Conservation (phyloP, 805 yeast species). For the Candida pini region DNA sequence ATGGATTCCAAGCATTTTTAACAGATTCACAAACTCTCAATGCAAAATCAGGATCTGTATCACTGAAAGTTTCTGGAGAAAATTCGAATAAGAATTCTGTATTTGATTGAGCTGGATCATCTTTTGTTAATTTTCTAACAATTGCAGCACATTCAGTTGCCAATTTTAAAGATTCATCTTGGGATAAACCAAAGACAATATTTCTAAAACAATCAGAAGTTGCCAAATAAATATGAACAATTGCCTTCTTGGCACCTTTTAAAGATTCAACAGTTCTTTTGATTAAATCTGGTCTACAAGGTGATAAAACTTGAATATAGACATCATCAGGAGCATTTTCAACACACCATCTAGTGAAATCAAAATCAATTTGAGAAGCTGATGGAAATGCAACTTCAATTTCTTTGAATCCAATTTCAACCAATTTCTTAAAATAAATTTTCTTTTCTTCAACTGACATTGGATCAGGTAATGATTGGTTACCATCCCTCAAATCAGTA, state of each 20-base stretch:
- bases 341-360: constrained; percentile 70
- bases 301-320: constrained; percentile 68
- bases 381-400: constrained; percentile 81
- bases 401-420: constrained; percentile 74
- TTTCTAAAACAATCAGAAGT: constrained; percentile 70
- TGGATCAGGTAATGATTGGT: constrained; percentile 81
- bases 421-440: constrained; percentile 59
- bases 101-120: constrained; percentile 43
- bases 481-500: constrained; percentile 80
- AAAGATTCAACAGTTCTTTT: constrained; percentile 67
- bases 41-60: constrained; percentile 59
- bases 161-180: constrained; percentile 50
- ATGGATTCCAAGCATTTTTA: constrained; percentile 68
- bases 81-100: constrained; percentile 75
- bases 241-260: constrained; percentile 70
- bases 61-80: constrained; percentile 77
- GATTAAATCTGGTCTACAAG: constrained; percentile 71
- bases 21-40: constrained; percentile 70
- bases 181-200: constrained; percentile 60
- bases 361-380: constrained; percentile 76
- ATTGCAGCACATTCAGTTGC: constrained; percentile 61
- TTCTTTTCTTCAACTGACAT: constrained; percentile 79
- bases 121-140: constrained; percentile 65
- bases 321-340: constrained; percentile 74
- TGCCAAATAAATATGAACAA: constrained; percentile 71